A percentile compares a stretch with the other conserved stretches of the same genome.
Evolutionary conservation across 2,329 filamentous ascomycete species (phyloP).

Genomic region (Pseudonectria foliicola): DNA sequence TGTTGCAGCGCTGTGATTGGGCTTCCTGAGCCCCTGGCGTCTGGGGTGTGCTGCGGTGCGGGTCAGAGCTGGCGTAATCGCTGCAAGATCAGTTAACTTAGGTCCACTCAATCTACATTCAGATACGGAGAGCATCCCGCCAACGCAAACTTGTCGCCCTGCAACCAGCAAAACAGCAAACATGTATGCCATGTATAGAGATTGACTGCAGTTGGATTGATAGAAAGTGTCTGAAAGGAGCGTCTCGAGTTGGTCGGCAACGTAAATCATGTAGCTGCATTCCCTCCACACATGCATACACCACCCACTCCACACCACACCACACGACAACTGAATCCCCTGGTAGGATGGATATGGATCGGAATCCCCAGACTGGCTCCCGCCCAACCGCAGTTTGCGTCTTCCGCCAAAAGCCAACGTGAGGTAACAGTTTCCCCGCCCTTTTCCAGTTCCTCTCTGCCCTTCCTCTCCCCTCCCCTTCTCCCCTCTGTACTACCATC

Average conservation of each 20-base stretch:
- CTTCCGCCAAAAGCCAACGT: slow-evolving; percentile 8
- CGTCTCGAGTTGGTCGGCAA: slow-evolving; percentile 19
- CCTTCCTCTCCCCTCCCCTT: not conserved
- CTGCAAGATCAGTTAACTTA: no score
- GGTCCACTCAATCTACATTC: no score
- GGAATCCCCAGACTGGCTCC: slow-evolving; percentile 6
- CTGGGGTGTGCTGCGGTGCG: no score
- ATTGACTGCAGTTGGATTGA: slow-evolving; percentile 17
- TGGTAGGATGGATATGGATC: not conserved
- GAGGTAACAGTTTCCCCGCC: slow-evolving; percentile 4
- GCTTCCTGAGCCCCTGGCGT: no score
- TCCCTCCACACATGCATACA: no score
- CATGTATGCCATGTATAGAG: slow-evolving; percentile 15
- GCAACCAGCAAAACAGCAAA: no score
- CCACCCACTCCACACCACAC: no score
- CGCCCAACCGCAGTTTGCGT: slow-evolving; percentile 5
- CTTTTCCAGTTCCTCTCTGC: slow-evolving; percentile 1
- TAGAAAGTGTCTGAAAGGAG: slow-evolving; percentile 16
- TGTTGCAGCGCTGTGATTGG: no score
- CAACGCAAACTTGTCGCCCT: no score
- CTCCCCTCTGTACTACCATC: not conserved
- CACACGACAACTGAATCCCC: no score
- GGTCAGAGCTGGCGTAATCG: no score
- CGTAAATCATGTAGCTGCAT: slow-evolving; percentile 4
- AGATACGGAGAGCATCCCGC: no score